phyloP scores from a whole-genome alignment of 139 green algal genomes.

The Tetraselmis chui region DNA sequence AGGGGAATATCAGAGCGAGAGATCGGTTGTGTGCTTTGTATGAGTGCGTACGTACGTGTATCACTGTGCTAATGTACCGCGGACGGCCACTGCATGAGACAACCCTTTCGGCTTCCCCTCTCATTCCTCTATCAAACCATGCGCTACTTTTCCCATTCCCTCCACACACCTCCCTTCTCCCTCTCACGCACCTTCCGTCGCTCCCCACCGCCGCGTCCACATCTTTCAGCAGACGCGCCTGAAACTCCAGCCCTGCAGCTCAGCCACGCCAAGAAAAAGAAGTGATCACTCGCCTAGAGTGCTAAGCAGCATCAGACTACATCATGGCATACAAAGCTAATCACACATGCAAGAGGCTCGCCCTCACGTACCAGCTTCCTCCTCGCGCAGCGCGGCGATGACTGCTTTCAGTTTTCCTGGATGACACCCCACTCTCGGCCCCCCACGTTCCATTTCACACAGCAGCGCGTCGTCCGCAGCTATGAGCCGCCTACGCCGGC shows the following conservation, averaged over 20 bases:
- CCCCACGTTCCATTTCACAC: not conserved
- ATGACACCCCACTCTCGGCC: not conserved
- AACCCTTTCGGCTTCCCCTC: too few species aligned
- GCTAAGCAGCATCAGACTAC: not conserved
- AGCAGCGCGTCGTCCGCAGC: not conserved
- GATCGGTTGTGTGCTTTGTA: too few species aligned
- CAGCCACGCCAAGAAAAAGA: not conserved
- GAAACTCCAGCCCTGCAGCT: not conserved
- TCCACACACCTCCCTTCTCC: too few species aligned
- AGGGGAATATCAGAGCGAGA: too few species aligned
- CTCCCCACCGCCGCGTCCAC: not conserved
- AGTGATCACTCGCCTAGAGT: not conserved
- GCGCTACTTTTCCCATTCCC: too few species aligned
- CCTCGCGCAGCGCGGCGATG: not conserved
- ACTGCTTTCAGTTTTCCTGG: not conserved
- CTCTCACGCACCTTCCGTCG: too few species aligned
- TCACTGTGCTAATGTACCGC: too few species aligned
- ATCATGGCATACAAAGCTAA: not conserved
- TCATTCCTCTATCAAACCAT: too few species aligned
- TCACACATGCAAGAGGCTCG: not conserved
- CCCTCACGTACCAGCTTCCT: not conserved
- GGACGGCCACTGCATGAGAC: too few species aligned
- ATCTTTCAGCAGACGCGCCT: not conserved
- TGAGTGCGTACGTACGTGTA: too few species aligned
- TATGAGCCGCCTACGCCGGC: not conserved